Percentiles rank a stretch among this genome's conserved stretches.
phyloP scores from a whole-genome alignment of 2,329 filamentous ascomycete species.

The Trichoderma atrobrunneum region DNA sequence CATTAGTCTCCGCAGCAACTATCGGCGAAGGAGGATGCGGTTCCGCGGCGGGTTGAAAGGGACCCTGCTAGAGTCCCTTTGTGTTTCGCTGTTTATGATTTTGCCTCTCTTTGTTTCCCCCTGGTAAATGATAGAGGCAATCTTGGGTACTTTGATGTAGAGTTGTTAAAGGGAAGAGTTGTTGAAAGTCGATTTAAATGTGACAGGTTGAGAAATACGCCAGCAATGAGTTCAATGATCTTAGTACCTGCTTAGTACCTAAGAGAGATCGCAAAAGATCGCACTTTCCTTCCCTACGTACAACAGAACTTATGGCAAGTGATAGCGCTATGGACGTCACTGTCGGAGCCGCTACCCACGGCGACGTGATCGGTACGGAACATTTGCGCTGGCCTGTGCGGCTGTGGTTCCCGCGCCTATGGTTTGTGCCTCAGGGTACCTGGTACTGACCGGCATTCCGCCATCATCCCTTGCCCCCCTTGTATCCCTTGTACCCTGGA shows the following conservation, averaged over 20 bases:
- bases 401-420: not conserved
- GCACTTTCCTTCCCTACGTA: not conserved
- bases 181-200: not conserved
- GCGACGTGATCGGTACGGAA: constrained; percentile 1
- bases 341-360: not conserved
- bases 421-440: not conserved
- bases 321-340: not conserved
- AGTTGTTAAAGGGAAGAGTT: not conserved
- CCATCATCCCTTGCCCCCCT: not conserved
- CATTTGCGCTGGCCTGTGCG: constrained; percentile 8
- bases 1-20: not conserved
- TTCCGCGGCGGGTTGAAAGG: not conserved
- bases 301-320: not conserved
- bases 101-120: not conserved
- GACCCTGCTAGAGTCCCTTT: not conserved
- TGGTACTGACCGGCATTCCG: not conserved
- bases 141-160: not conserved
- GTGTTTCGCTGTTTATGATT: not conserved
- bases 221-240: not conserved
- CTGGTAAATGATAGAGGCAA: not conserved
- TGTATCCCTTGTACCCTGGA: not conserved
- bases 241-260: not conserved
- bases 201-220: not conserved
- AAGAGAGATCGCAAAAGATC: not conserved
- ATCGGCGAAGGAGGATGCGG: not conserved